These are phyloP conservation scores for Termitomyces sp. DNA, from an alignment of 768 basidiomycete genomes.

Conservation along the genomic window DNA sequence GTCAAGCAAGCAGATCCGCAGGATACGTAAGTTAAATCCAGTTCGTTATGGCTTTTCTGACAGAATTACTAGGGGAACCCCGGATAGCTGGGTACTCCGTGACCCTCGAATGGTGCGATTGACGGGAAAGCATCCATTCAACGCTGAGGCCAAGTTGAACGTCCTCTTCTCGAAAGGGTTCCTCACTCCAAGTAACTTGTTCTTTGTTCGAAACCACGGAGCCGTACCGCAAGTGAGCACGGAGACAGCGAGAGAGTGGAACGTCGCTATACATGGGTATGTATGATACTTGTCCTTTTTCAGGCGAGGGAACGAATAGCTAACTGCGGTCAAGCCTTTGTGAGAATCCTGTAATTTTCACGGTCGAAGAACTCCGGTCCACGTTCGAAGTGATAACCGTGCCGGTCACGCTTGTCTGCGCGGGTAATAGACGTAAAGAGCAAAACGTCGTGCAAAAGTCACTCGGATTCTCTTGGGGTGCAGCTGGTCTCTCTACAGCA, in stretches of 20 bases:
- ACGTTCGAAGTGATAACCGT: constrained; percentile 50
- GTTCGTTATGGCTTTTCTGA: background rate
- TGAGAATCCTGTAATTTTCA: constrained; percentile 29
- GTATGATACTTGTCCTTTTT: background rate
- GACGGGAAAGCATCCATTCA: constrained; percentile 62
- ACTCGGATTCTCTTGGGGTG: constrained; percentile 54
- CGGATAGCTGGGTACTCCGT: constrained; percentile 24
- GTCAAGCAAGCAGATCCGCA: constrained; percentile 2
- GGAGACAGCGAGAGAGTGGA: constrained; percentile 35
- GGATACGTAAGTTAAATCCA: background rate
- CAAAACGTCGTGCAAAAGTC: constrained; percentile 57
- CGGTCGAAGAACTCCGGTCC: constrained; percentile 37
- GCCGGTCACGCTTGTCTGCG: constrained; percentile 59
- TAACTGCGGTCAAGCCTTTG: constrained; percentile 25
- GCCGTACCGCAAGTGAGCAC: constrained; percentile 45
- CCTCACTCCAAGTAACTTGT: constrained; percentile 47
- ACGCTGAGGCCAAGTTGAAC: constrained; percentile 44
- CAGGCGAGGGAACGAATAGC: background rate
- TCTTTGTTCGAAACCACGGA: constrained; percentile 63
- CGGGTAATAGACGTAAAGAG: constrained; percentile 58
- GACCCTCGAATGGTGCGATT: constrained; percentile 39
- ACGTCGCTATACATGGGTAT: constrained; percentile 37
- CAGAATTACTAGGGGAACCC: constrained; percentile 11
- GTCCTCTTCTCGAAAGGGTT: constrained; percentile 45
- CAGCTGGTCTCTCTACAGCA: constrained; percentile 46